Base-by-base conservation (phyloP, 306 rosid species). In the Lagenaria siceraria region DNA sequence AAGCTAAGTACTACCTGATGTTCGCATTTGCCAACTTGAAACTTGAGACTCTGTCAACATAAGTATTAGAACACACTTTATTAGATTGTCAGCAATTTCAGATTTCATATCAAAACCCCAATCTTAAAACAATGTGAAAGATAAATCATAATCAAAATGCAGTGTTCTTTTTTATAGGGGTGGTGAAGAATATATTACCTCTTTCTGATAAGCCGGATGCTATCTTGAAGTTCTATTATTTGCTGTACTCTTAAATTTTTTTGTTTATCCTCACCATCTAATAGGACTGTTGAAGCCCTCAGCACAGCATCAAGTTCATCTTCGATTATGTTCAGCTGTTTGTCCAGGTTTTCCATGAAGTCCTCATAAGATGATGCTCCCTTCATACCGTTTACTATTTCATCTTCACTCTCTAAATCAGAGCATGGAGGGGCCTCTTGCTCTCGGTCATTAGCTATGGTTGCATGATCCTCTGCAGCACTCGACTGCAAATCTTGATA, bases 151-250 rank as follows among this genome's bases (percentile, higher is more conserved):
- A 72, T 15, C 59, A 27, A 48, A 48, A 71, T 48, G 58, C 38
- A 24, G n/a, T 22, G 19, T 64, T 29, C 0, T 4, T 60, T 29
- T 61, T 13, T 3, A 6, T 40, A 10, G 17, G 52, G 74, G 17
- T 21, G 35, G 58, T 22, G 76, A 27, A 14, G 76, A 72, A 72
- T 14, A 48, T 48, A 5, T 25, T 80, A 92, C 97, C 97, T 95
- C 81, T 85, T 83, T 78, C 97, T 86, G 76, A 90, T 77, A 55
- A 75, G 80, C 35, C 82, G 81, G 76, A 92, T 78, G 85, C 86
- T 82, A 77, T 92, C 93, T 66, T 92, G 95, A 84, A 95, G 92
- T 72, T 92, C 92, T 79, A 61, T 51, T 21, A 85, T 87, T 89
- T 84, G 90, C 56, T 86, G 93, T 86, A 89, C 89, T 86, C 86